Percentiles rank a stretch among this genome's conserved stretches.
Evolutionary conservation across 2,329 filamentous ascomycete genomes (phyloP).

Genomic region (Fusarium tricinctum): DNA sequence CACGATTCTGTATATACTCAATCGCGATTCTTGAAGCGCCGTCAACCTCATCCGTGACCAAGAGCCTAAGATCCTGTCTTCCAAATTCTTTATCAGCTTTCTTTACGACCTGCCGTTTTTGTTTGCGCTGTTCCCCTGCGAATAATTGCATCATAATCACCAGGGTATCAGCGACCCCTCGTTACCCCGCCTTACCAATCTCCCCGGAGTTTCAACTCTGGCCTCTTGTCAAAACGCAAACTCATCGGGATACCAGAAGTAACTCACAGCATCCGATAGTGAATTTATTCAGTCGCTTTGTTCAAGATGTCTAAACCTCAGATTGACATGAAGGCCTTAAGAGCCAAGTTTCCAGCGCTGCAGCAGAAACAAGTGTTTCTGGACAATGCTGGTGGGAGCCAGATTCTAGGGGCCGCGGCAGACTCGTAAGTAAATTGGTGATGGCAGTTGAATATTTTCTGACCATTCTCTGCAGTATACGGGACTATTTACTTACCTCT

Average conservation of each 20-base stretch:
- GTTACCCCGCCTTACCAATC: conserved; percentile 14
- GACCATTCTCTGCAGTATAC: conserved; percentile 60
- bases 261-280: no score
- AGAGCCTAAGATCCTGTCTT: no score
- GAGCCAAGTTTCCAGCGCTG: conserved; percentile 77
- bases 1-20: no score
- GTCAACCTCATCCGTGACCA: neutral
- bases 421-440: conserved; percentile 10
- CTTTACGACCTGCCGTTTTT: neutral
- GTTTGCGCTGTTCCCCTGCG: neutral
- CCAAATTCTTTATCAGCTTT: neutral
- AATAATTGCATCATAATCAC: conserved; percentile 18
- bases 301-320: conserved; percentile 34
- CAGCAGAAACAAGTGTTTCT: conserved; percentile 77
- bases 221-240: neutral
- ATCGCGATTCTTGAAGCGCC: no score
- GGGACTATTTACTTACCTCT: conserved; percentile 73
- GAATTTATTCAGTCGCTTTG: no score
- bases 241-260: neutral
- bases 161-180: neutral
- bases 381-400: conserved; percentile 84
- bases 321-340: conserved; percentile 3
- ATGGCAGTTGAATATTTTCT: conserved; percentile 59
- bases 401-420: conserved; percentile 72
- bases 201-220: neutral